Percentiles rank a stretch among this genome's conserved stretches.
Conservation (phyloP, 2,329 filamentous ascomycete genomes). For the Epichloe elymi region DNA sequence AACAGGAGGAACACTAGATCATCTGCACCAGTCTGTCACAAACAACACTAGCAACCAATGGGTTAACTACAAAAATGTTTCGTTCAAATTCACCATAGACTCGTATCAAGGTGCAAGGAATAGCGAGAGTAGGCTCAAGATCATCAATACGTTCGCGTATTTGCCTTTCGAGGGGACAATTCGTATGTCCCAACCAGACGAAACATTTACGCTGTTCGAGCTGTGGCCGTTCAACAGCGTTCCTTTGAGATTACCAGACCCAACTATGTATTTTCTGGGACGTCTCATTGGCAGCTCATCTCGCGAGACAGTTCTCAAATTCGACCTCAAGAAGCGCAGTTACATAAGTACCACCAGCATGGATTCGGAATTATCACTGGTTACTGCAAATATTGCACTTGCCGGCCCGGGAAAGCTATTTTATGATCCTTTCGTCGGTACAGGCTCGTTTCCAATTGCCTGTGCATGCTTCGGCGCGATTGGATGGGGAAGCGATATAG, state of each 20-base stretch:
- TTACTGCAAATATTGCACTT: slow-evolving; percentile 83
- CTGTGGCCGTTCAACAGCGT: slow-evolving; percentile 52
- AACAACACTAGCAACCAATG: slow-evolving; percentile 49
- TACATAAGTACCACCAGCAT: slow-evolving; percentile 97
- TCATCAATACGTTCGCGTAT: slow-evolving; percentile 75
- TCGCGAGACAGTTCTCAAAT: slow-evolving; percentile 55
- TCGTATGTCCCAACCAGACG: slow-evolving; percentile 57
- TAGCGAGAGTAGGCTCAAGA: slow-evolving; percentile 46
- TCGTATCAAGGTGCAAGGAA: slow-evolving; percentile 64
- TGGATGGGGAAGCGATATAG: slow-evolving; percentile 81
- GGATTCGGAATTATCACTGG: slow-evolving; percentile 83
- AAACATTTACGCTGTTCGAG: slow-evolving; percentile 72
- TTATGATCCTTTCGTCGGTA: slow-evolving; percentile 93
- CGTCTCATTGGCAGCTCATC: slow-evolving; percentile 54
- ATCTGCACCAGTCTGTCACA: slow-evolving; percentile 54
- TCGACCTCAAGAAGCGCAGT: slow-evolving; percentile 80
- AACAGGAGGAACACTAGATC: slow-evolving; percentile 48
- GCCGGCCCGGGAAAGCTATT: slow-evolving; percentile 74
- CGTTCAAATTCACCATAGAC: slow-evolving; percentile 79
- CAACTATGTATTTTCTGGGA: slow-evolving; percentile 54
- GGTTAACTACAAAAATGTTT: slow-evolving; percentile 46
- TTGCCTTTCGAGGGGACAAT: slow-evolving; percentile 69
- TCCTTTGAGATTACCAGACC: slow-evolving; percentile 34
- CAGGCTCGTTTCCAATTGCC: slow-evolving; percentile 82
- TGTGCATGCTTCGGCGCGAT: slow-evolving; percentile 82